Conservation (phyloP, 2,329 filamentous ascomycete genomes). For the Ophiobolus disseminans region DNA sequence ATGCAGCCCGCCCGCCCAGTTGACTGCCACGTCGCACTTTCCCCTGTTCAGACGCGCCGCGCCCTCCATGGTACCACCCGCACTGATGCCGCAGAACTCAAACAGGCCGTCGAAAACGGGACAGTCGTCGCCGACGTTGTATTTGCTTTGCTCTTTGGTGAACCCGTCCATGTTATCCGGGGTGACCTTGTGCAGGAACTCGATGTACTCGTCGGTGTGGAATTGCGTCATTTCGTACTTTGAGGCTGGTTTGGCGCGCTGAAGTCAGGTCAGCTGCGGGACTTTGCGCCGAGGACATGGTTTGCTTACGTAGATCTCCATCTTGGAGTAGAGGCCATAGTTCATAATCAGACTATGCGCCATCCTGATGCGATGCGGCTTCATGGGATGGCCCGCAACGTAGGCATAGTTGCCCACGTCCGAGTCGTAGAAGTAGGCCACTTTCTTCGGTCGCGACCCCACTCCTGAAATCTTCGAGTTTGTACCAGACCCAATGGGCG, state of each 20-base stretch:
- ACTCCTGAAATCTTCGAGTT: conserved; percentile 32
- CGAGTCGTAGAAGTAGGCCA: conserved; percentile 98
- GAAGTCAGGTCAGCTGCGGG: too few relatives aligned
- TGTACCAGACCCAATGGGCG: not conserved
- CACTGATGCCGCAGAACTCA: conserved; percentile 74
- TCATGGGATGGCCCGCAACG: conserved; percentile 74
- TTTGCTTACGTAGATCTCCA: conserved; percentile 73
- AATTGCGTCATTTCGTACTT: conserved; percentile 77
- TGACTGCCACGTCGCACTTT: conserved; percentile 71
- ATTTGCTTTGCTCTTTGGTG: conserved; percentile 83
- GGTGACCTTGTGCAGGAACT: conserved; percentile 83
- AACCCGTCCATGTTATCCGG: conserved; percentile 98
- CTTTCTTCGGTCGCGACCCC: conserved; percentile 67
- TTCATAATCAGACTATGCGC: conserved; percentile 72
- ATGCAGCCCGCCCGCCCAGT: conserved; percentile 87
- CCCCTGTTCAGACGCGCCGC: conserved; percentile 71
- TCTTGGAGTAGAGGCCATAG: conserved; percentile 75
- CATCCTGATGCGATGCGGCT: conserved; percentile 72
- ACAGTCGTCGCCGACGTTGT: conserved; percentile 70
- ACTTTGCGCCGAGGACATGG: too few relatives aligned
- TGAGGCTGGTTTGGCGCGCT: conserved; percentile 60
- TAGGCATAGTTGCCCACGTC: conserved; percentile 99
- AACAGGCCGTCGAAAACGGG: conserved; percentile 75
- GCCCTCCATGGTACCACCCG: conserved; percentile 74
- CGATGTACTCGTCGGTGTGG: conserved; percentile 75